These are phyloP conservation scores for Paramecium octaurelia DNA, from an alignment of 73 alveolate genomes.

Conservation along the genomic window DNA sequence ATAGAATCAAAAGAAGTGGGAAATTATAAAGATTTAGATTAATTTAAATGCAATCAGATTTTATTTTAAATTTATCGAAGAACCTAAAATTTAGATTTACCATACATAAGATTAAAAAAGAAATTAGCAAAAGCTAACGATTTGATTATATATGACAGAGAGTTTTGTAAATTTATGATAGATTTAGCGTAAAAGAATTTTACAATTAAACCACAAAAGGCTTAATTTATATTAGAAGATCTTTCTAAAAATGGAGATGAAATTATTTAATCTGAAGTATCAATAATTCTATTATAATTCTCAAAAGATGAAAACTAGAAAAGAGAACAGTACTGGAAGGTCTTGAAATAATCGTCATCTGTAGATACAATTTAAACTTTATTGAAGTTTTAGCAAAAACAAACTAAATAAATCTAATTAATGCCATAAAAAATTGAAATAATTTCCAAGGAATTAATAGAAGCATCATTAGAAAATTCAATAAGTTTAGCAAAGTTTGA, in stretches of 20 bases:
- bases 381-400: not conserved
- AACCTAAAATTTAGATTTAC: not conserved
- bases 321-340: not conserved
- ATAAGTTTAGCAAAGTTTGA: not conserved
- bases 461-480: not conserved
- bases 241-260: not conserved
- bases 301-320: not conserved
- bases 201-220: not conserved
- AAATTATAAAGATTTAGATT: not conserved
- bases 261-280: not conserved
- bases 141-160: not conserved
- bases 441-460: not conserved
- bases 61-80: not conserved
- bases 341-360: not conserved
- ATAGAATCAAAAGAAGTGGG: not conserved
- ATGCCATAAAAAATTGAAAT: conserved; percentile 23
- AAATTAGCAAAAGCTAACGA: conserved; percentile 44
- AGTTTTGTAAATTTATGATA: conserved; percentile 37
- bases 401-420: not conserved
- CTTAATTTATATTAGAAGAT: conserved; percentile 21
- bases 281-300: not conserved
- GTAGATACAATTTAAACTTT: not conserved
- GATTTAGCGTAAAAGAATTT: not conserved
- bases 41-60: not conserved
- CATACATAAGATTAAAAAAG: conserved; percentile 19